Evolutionary conservation across 169 alveolate species (phyloP), one percentile per base, ranked within the genome.

Genomic region (Eimeria zaria): DNA sequence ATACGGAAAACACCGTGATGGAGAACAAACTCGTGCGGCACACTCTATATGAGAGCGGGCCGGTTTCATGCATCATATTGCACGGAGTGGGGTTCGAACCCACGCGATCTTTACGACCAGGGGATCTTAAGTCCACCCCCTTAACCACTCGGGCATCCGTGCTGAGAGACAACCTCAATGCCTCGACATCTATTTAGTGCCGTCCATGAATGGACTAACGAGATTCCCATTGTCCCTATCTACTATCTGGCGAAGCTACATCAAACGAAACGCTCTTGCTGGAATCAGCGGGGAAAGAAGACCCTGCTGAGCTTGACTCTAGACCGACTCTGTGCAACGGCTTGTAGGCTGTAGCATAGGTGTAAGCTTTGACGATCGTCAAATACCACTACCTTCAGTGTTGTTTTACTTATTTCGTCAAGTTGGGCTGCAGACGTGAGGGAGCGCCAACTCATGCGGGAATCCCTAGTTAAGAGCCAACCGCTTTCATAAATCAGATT

Each of bases 11-110:
- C n/a, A n/a, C n/a, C n/a, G n/a, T n/a, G n/a, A n/a, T n/a, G n/a
- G n/a, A n/a, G n/a, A n/a, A n/a, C n/a, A n/a, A n/a, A n/a, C n/a
- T n/a, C n/a, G n/a, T n/a, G n/a, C n/a, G n/a, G n/a, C n/a, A n/a
- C n/a, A n/a, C n/a, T n/a, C n/a, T n/a, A n/a, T n/a, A n/a, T n/a
- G n/a, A n/a, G n/a, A n/a, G n/a, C n/a, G n/a, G n/a, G n/a, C n/a
- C n/a, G n/a, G n/a, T n/a, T n/a, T n/a, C n/a, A n/a, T n/a, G n/a
- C n/a, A n/a, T n/a, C n/a, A n/a, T n/a, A n/a, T n/a, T 98, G 99
- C 99, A 98, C 99, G 99, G 98, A 98, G 99, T 98, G 99, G 99
- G 99, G 98, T 98, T 98, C 99, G 99, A 98, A 98, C 99, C 99
- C 99, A 98, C 99, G 99, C 99, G 99, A 99, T 98, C 99, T 97